Percentiles rank a stretch among this genome's conserved stretches.
phyloP scores from a whole-genome alignment of 2,329 filamentous ascomycete species.

The Apiospora kogelbergensis region DNA sequence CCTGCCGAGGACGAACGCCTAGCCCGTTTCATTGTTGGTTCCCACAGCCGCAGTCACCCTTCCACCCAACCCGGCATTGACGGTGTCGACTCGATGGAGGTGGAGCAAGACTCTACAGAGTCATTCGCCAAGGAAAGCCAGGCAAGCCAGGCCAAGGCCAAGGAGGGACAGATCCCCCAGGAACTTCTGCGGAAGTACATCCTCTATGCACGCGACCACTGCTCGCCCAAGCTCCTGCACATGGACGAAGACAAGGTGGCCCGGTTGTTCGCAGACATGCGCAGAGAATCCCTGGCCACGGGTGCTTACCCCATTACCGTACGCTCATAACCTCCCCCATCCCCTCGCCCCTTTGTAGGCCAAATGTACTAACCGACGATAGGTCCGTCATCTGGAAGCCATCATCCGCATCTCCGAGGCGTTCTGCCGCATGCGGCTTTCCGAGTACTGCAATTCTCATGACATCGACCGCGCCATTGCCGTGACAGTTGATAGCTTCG shows the following conservation, averaged over 20 bases:
- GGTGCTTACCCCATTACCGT: conserved; percentile 98
- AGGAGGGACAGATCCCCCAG: conserved; percentile 78
- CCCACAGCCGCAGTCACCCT: conserved; percentile 84
- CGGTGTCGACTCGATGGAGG: conserved; percentile 51
- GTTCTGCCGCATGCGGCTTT: conserved; percentile 98
- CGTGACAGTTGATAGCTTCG: conserved; percentile 94
- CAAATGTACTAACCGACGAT: conserved; percentile 14
- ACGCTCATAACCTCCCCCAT: conserved; percentile 39
- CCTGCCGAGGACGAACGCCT: conserved; percentile 89
- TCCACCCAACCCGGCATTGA: conserved; percentile 46
- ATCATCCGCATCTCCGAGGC: conserved; percentile 94
- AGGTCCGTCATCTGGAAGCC: conserved; percentile 96
- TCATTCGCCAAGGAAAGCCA: conserved; percentile 27
- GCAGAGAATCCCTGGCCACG: conserved; percentile 86
- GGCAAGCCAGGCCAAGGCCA: conserved; percentile 24
- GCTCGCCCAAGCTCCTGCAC: conserved; percentile 89
- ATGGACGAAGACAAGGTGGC: conserved; percentile 98
- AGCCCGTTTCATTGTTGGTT: conserved; percentile 91
- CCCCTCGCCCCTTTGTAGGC: background rate
- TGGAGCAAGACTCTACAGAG: conserved; percentile 54
- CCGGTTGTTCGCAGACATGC: conserved; percentile 92
- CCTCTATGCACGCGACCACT: conserved; percentile 87
- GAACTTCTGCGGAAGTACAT: conserved; percentile 95
- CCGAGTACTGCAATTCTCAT: conserved; percentile 84
- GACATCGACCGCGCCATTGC: conserved; percentile 98